Evolutionary conservation across 2,329 filamentous ascomycete species (phyloP).

Genomic region (Pleoardoris graminearum): DNA sequence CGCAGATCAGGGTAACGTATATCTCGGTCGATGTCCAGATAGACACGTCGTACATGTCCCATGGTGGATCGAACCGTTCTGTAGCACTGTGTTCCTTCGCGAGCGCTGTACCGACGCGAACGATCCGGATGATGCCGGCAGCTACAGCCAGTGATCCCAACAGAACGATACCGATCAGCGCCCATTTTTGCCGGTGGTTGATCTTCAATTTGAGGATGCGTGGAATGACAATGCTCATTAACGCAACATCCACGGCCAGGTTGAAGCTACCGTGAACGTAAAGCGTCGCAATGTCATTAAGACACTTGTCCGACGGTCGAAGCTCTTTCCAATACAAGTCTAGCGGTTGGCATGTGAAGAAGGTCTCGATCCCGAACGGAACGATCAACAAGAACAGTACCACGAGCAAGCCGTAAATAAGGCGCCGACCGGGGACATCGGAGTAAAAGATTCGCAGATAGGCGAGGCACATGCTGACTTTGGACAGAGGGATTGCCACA

Average conservation of each 20-base stretch:
- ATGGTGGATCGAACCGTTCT: conserved; percentile 19
- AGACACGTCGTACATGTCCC: conserved; percentile 29
- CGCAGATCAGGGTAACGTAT: conserved; percentile 26
- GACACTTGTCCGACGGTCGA: conserved; percentile 20
- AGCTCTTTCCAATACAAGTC: conserved; percentile 26
- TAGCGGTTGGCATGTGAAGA: conserved; percentile 25
- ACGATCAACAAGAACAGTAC: conserved; percentile 17
- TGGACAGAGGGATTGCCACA: conserved; percentile 20
- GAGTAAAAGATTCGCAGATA: conserved; percentile 28
- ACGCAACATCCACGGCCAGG: conserved; percentile 18
- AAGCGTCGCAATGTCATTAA: conserved; percentile 16
- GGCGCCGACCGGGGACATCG: conserved; percentile 17
- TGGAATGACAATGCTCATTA: conserved; percentile 28
- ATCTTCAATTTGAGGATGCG: conserved; percentile 22
- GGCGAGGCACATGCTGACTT: conserved; percentile 28
- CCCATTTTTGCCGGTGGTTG: conserved; percentile 20
- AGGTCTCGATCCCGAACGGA: conserved; percentile 16
- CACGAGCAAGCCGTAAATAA: conserved; percentile 19
- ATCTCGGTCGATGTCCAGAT: conserved; percentile 30
- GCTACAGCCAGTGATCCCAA: conserved; percentile 22
- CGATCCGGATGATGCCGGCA: conserved; percentile 25
- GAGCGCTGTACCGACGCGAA: conserved; percentile 19
- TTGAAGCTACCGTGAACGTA: conserved; percentile 20
- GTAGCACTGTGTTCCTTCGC: conserved; percentile 4
- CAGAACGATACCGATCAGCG: conserved; percentile 21